These are phyloP conservation scores for Entomortierella beljakovae DNA, from an alignment of 192 early-diverging fungal genomes.

Conservation along the genomic window DNA sequence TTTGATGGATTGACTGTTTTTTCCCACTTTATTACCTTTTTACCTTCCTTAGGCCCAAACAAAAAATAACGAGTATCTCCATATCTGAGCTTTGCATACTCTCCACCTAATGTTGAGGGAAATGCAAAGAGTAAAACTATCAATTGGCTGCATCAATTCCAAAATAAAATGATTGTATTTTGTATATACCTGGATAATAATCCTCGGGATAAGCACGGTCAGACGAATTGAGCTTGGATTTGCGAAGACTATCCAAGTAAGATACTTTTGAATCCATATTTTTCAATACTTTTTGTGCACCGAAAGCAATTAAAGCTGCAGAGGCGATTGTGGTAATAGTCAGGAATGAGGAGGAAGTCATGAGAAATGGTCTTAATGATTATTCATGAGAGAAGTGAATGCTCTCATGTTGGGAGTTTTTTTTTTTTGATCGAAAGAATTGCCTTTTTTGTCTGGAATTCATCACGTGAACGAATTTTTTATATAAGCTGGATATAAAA, in stretches of 20 bases:
- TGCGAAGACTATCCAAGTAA: constrained; percentile 29
- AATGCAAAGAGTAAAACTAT: neutral
- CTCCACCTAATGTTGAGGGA: constrained; percentile 18
- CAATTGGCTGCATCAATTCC: neutral
- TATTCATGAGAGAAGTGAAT: too few relatives aligned
- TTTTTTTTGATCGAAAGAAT: too few relatives aligned
- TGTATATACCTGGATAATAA: constrained; percentile 38
- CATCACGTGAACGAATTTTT: too few relatives aligned
- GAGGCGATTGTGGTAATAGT: too few relatives aligned
- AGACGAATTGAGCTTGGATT: neutral
- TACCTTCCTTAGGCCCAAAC: constrained; percentile 53
- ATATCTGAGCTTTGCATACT: constrained; percentile 35
- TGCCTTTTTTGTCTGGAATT: too few relatives aligned
- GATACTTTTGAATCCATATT: constrained; percentile 4
- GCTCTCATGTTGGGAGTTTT: too few relatives aligned
- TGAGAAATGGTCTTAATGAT: too few relatives aligned
- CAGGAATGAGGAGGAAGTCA: too few relatives aligned
- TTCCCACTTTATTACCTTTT: constrained; percentile 31
- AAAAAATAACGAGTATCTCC: constrained; percentile 53
- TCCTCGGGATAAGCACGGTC: constrained; percentile 39
- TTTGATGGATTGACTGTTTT: too few relatives aligned
- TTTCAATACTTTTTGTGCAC: too few relatives aligned
- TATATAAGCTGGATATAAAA: too few relatives aligned
- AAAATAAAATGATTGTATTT: neutral
- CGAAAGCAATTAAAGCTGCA: too few relatives aligned